Conservation (phyloP, 306 rosid genomes). For the Psophocarpus tetragonolobus region DNA sequence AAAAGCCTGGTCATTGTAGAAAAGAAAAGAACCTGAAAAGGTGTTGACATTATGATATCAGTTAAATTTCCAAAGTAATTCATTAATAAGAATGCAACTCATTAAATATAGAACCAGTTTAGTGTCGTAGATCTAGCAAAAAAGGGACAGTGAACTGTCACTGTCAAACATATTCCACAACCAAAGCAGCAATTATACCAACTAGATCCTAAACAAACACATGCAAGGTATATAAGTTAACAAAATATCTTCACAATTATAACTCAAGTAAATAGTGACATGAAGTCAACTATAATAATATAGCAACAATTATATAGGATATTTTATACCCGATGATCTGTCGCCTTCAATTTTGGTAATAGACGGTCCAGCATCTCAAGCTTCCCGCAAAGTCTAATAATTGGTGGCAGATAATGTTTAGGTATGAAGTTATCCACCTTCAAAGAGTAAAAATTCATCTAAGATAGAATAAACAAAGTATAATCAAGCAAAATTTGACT, state of each 20-base stretch:
- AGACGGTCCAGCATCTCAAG: conserved; percentile 98
- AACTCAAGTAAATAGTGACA: neutral
- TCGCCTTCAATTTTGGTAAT: conserved; percentile 91
- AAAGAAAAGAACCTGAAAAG: conserved; percentile 94
- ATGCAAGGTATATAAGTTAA: neutral
- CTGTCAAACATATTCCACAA: conserved; percentile 10
- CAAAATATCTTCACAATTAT: conserved; percentile 16
- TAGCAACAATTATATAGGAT: conserved; percentile 9
- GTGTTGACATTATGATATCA: conserved; percentile 20
- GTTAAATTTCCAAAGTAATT: conserved; percentile 6
- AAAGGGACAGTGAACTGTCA: conserved; percentile 24
- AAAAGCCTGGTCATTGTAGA: conserved; percentile 99
- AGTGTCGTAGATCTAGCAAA: conserved; percentile 15
- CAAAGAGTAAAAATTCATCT: conserved; percentile 33
- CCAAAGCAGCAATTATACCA: conserved; percentile 16
- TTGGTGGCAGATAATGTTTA: conserved; percentile 88
- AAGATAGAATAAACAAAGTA: conserved; percentile 3
- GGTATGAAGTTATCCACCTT: conserved; percentile 90
- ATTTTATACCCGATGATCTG: conserved; percentile 93
- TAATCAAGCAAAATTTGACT: conserved; percentile 22
- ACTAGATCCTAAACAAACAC: conserved; percentile 7
- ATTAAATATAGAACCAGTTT: neutral
- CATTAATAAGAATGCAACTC: neutral
- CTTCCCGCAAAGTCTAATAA: conserved; percentile 96
- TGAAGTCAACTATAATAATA: neutral